These are phyloP conservation scores for Teratosphaeriaceae sp. DNA, from an alignment of 2,329 filamentous ascomycete species.

Conservation along the genomic window DNA sequence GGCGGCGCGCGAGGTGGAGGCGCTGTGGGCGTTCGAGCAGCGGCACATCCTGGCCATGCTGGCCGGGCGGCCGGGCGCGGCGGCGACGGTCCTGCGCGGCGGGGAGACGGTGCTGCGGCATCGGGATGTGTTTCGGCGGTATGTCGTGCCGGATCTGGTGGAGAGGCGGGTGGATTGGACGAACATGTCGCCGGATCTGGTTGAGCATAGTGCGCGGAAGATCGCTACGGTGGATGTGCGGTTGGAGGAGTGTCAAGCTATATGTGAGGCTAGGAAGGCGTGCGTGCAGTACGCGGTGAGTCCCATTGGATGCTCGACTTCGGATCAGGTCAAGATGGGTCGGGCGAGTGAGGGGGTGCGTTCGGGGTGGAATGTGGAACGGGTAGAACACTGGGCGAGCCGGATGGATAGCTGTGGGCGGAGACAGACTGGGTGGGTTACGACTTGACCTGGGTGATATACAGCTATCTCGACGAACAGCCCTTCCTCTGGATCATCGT, in stretches of 20 bases:
- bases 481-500: too few species aligned
- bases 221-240: background rate
- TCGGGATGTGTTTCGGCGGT: conserved; percentile 24
- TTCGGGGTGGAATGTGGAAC: conserved; percentile 20
- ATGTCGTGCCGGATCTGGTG: conserved; percentile 19
- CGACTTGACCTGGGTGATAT: too few species aligned
- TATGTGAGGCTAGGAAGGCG: conserved; percentile 14
- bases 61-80: background rate
- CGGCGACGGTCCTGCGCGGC: background rate
- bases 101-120: conserved; percentile 18
- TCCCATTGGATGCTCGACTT: conserved; percentile 17
- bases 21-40: conserved; percentile 26
- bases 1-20: conserved; percentile 17
- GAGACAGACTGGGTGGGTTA: background rate
- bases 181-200: conserved; percentile 18
- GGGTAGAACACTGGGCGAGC: conserved; percentile 14
- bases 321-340: conserved; percentile 14
- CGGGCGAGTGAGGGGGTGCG: conserved; percentile 9
- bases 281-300: conserved; percentile 23
- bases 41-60: conserved; percentile 15
- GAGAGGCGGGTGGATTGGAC: conserved; percentile 19
- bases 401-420: conserved; percentile 3
- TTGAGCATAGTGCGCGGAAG: conserved; percentile 9
- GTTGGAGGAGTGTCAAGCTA: conserved; percentile 17
- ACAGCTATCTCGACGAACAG: too few species aligned